Evolutionary conservation across 2,329 filamentous ascomycete species (phyloP), one percentile per base, ranked within the genome.

Genomic region (Calonectria hongkongensis): DNA sequence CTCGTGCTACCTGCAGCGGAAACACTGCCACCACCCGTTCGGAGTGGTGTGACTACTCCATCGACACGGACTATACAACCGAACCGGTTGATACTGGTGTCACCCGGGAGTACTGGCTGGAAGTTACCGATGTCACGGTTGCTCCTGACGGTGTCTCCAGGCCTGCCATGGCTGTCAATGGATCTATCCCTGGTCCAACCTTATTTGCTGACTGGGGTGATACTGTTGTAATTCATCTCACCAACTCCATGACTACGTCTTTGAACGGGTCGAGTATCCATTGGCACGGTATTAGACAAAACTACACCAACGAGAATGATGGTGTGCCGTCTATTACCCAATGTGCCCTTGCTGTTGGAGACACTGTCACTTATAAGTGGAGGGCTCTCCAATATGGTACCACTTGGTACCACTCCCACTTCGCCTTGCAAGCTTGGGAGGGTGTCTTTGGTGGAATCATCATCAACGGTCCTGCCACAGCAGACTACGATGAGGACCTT

Each of bases 391-490:
- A 89, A 74, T 89, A 91, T 79, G 89, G 91, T 21, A 84, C 87
- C 1, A 85, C 85, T 2, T 92, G 89, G 89, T 93, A 92, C 72
- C 92, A 93, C 79, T 90, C 88, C 2, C 91, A 93, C 79, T 90
- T 90, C 75, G 85, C 85, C 1, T 78, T 87, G 2, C 86, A 88
- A 75, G 82, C 84, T 0, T 87, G 84, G 81, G 87, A 92, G 67
- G 92, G 92, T 3, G 83, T 93, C 1, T 85, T 89, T 51, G 92
- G 92, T 1, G 87, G 87, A 3, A 88, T 94, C 54, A 82, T 93
- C 51, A 91, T 93, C 76, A 86, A 92, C 70, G 92, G 91, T 0
- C 92, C 91, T 0, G 86, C 88, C 0, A 88, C 88, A 5, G 86
- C 87, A 33, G 87, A 90, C 77, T 93, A 92, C 78, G 91, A 94